Evolutionary conservation across 169 alveolate genomes (phyloP), one percentile per base, ranked within the genome.

Genomic region (Eimeria tenella): DNA sequence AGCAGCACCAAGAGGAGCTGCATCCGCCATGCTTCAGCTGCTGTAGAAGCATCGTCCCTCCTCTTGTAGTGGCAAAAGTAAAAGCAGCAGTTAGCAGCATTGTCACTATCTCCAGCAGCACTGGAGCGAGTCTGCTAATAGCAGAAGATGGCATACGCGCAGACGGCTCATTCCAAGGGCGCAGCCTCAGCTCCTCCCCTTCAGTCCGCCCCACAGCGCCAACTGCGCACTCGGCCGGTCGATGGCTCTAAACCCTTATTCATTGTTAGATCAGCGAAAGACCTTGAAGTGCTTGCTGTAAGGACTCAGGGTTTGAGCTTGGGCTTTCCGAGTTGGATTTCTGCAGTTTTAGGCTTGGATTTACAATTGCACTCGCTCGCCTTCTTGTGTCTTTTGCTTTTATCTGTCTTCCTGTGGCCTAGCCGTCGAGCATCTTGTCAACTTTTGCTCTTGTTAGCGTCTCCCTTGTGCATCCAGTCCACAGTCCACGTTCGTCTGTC

Each of bases 231-330:
- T 5, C 42, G 93, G 23, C 86, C 84, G 4, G 93, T 87, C 42
- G 93, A 87, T 50, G 93, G 84, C 82, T n/a, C 93, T n/a, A 87
- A 87, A 71, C 68, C 56, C 21, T 71, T 87, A 6, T 71, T 68
- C 17, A 55, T 87, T 25, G 75, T 87, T 52, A 75, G 93, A 58
- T 9, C 23, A 17, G 42, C 31, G 49, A 60, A 87, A 25, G 93
- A 87, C 55, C n/a, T 87, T 11, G 93, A 87, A 60, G 70, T 63
- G 21, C 93, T 87, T 10, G 93, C 93, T 8, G 93, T 87, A n/a
- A 50, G 93, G 74, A 25, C 7, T 65, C 49, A 19, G 87, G 87
- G 65, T 50, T 77, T 52, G 8, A 55, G 82, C 53, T 71, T 10
- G 23, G 49, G 82, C 53, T 21, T 63, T 63, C 21, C 1, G 74